Evolutionary conservation across 2,329 filamentous ascomycete genomes (phyloP), one percentile per base, ranked within the genome.

Genomic region (Penicillium sp.): DNA sequence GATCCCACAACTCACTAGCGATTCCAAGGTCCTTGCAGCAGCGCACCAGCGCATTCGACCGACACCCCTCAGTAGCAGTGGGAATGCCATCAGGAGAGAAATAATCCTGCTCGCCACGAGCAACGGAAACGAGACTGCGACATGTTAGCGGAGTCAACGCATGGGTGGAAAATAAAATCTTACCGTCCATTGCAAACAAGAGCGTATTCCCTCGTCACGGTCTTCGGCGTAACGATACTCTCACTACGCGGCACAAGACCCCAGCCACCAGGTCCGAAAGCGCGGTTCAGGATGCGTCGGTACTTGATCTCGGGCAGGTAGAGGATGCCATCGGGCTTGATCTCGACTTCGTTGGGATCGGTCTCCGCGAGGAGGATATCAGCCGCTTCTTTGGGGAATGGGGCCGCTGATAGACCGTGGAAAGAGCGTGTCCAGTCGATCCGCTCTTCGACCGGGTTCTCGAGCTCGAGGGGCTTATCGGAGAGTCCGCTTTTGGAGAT

Each of bases 251-350:
- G 94, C 52, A 93, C 93, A 51, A 99, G 78, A 1, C 94, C 94
- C 94, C 94, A 99, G 6, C 90, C 94, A 50, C 95, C 94, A 0
- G 94, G 94, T 0, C 94, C 93, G 76, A 99, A 99, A 0, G 92
- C 91, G 67, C 82, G 80, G 51, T 97, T 97, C 66, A 99, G 76
- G 60, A 96, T 93, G 59, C 93, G 81, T 43, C 94, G 81, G 77
- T 99, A 99, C 78, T 97, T 97, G 80, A 99, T 97, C 81, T 99
- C 94, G 11, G 94, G 94, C 55, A 99, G 80, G 73, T 97, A 99
- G 56, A 97, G 80, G 64, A 99, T 93, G 32, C 94, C 94, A 77
- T 99, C 94, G 31, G 94, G 93, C 79, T 99, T 99, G 71, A 99
- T 89, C 79, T 99, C 94, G 52, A 99, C 87, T 75, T 97, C 93